Evolutionary conservation across 2,329 filamentous ascomycete genomes (phyloP), one percentile per base, ranked within the genome.

Genomic region (Neospermospora avenae): DNA sequence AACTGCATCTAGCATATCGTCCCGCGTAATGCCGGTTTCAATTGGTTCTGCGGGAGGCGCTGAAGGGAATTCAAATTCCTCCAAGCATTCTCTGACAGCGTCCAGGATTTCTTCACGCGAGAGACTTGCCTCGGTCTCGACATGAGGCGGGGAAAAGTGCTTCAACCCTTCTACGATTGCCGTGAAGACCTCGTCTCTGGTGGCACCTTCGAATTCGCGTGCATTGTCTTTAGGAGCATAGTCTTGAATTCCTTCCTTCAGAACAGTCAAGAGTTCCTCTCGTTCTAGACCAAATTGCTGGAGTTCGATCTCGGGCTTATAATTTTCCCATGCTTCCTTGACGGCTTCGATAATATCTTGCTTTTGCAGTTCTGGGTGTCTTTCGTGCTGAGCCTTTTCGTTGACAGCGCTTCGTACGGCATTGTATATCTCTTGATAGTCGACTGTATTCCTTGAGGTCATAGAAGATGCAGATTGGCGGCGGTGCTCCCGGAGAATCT

Each of bases 221-320:
- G 71, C 72, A 64, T 56, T 72, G 65, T 77, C 72, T 65, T 77
- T 71, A 31, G 78, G 78, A 61, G 75, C 77, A 70, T 95, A 92
- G 49, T 91, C 85, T 65, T 90, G 86, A 0, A 98, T 81, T 0
- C 93, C 93, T 76, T 97, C 89, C 67, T 90, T 87, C 25, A 98
- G 81, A 66, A 92, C 96, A 41, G 89, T 86, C 14, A 98, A 79
- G 51, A 98, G 89, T 71, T 98, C 93, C 13, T 97, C 91, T 4
- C 91, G 84, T 73, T 96, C 93, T 0, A 98, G 79, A 1, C 93
- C 93, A 63, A 96, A 89, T 69, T 96, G 91, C 68, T 96, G 89
- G 4, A 96, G 82, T 68, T 96, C 88, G 54, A 96, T 91, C 68
- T 97, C 91, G 0, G 93, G 93, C 75, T 96, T 96, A 76, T 96